Evolutionary conservation across 78 protist species (phyloP).

Genomic region (Dictyostelium brefeldianum): DNA sequence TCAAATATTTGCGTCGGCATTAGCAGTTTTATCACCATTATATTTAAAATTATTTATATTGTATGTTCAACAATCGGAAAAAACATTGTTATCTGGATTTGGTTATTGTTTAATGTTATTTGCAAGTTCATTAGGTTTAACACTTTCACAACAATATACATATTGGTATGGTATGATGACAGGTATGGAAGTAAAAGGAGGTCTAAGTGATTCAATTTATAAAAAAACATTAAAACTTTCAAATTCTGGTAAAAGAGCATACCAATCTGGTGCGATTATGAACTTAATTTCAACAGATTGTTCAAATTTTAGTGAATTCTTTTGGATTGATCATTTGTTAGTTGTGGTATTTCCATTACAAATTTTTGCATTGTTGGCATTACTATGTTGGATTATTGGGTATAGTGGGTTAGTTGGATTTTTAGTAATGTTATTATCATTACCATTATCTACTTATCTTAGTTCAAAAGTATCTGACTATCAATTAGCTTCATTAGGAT

Average conservation of each 20-base stretch:
- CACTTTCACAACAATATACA: constrained; percentile 10
- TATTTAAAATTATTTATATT: constrained; percentile 1
- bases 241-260: constrained; percentile 5
- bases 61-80: neutral
- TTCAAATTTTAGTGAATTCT: constrained; percentile 1
- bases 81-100: neutral
- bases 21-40: constrained; percentile 32
- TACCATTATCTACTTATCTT: constrained; percentile 5
- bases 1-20: neutral
- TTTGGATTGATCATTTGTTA: neutral
- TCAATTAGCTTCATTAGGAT: neutral
- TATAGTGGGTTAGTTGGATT: constrained; percentile 48
- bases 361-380: constrained; percentile 11
- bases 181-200: constrained; percentile 25
- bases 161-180: constrained; percentile 57
- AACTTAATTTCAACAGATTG: constrained; percentile 42
- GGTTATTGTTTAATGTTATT: neutral
- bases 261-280: neutral
- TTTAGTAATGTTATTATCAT: neutral
- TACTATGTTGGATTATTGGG: constrained; percentile 39
- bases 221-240: constrained; percentile 20
- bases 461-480: neutral
- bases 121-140: neutral
- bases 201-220: neutral
- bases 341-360: constrained; percentile 31